These are phyloP conservation scores for Chalciporus pseudorubinellus DNA, from an alignment of 768 basidiomycete genomes.

Conservation along the genomic window DNA sequence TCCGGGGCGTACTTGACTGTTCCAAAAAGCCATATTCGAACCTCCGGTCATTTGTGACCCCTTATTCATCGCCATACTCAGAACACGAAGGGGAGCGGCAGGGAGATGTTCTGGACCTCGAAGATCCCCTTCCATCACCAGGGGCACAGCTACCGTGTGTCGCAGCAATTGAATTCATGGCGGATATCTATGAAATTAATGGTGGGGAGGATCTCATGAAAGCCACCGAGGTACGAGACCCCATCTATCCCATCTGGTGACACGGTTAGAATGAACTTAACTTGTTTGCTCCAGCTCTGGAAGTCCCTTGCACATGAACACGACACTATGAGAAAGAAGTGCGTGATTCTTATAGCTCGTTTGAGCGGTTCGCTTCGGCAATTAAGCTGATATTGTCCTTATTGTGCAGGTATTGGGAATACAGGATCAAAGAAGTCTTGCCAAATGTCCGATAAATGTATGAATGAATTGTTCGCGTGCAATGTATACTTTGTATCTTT, in stretches of 20 bases:
- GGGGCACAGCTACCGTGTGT: slow-evolving; percentile 73
- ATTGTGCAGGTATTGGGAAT: slow-evolving; percentile 67
- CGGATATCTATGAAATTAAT: slow-evolving; percentile 65
- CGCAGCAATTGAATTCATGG: slow-evolving; percentile 82
- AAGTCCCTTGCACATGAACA: slow-evolving; percentile 62
- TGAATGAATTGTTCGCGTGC: slow-evolving; percentile 1
- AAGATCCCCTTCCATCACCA: slow-evolving; percentile 65
- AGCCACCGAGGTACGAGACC: slow-evolving; percentile 46
- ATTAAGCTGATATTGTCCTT: slow-evolving; percentile 25
- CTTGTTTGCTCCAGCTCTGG: slow-evolving; percentile 57
- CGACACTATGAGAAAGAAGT: slow-evolving; percentile 80
- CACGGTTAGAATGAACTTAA: slow-evolving; percentile 5
- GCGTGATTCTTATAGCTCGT: slow-evolving; percentile 17
- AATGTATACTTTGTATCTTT: slow-evolving; percentile 8
- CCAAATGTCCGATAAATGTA: slow-evolving; percentile 23
- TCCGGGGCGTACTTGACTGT: slow-evolving; percentile 77
- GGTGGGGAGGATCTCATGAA: slow-evolving; percentile 46
- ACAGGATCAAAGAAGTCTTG: slow-evolving; percentile 57
- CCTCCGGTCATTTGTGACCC: slow-evolving; percentile 57
- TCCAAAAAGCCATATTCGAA: slow-evolving; percentile 55
- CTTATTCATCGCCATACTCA: slow-evolving; percentile 50
- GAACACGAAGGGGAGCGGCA: slow-evolving; percentile 20
- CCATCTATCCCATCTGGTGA: neutral
- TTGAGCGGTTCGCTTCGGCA: slow-evolving; percentile 15
- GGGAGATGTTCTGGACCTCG: slow-evolving; percentile 63